A percentile compares a stretch with the other conserved stretches of the same genome.
Evolutionary conservation across 139 green algal genomes (phyloP).

Genomic region (Chlamydomonas incerta): DNA sequence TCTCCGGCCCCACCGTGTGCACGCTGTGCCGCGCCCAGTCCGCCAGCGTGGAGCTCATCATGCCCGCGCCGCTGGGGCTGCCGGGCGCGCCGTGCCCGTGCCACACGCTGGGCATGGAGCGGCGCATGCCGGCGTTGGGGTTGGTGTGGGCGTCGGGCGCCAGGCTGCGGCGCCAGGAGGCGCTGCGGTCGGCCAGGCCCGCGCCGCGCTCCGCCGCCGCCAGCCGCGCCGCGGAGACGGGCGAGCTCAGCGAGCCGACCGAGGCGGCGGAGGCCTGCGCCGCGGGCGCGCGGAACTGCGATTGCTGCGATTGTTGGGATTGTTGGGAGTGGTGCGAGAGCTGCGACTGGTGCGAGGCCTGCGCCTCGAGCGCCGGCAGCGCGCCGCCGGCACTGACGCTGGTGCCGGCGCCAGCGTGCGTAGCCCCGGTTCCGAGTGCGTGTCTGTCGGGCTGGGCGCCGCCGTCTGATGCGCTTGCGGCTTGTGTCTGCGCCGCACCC

Average conservation of each 20-base stretch:
- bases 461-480: no score
- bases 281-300: neutral
- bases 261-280: neutral
- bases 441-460: no score
- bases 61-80: no score
- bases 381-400: no score
- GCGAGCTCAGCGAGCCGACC: neutral
- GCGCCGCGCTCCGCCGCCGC: neutral
- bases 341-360: no score
- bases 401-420: no score
- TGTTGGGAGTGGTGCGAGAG: neutral
- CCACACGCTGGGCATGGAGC: neutral
- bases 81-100: neutral
- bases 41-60: neutral
- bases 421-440: no score
- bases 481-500: no score
- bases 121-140: neutral
- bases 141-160: neutral
- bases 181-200: neutral
- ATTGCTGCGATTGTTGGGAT: neutral
- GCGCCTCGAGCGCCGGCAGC: no score
- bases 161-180: constrained; percentile 7
- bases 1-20: neutral
- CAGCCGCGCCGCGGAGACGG: neutral
- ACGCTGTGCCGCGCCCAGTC: constrained; percentile 18